Base-by-base conservation (phyloP, 116 monocot genomes). In the Dioscorea cayenensis region DNA sequence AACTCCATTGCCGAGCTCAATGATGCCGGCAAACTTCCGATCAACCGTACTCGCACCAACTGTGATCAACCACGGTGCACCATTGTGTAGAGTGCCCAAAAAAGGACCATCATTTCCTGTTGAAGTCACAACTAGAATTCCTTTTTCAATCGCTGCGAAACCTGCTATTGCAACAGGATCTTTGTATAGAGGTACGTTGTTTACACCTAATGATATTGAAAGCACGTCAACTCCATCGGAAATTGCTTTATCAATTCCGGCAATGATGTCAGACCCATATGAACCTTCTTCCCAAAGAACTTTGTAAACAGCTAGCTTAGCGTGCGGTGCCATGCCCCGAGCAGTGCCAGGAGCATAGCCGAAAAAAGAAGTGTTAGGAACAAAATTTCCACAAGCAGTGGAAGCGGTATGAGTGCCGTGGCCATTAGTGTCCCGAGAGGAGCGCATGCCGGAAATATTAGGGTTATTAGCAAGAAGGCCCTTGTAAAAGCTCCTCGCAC, bases 381-480 rank as follows among this genome's bases (percentile, higher is more conserved):
- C 92, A 21, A 59, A 73, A 21, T 67, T 74, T 0, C 92, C 92
- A 9, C 61, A 86, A 9, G 84, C 92, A 8, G 92, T 92, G 21
- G 84, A 82, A 4, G 89, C 77, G 3, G 89, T 89, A 84, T 92
- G 92, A 3, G 94, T 94, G 7, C 90, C 94, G 65, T 94, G 94
- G 0, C 90, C 94, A 0, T 82, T 79, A 1, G 79, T 78, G 76
- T 94, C 94, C 0, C 90, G 77, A 7, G 89, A 66, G 6, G 93
- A 86, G n/a, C 76, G 83, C 23, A 78, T 37, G 19, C 66, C 20
- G 43, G 78, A 81, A 12, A 77, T 4, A 65, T 83, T 83, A 1
- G 80, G 85, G 25, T 75, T 70, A 25, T 27, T 12, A 1, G 85
- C 78, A 0, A 76, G 17, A 16, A 90, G 79, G 1, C 90, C 93